A percentile compares a stretch with the other conserved stretches of the same genome.
phyloP scores from a whole-genome alignment of 163 green algal genomes.

The Coccomyxa subellipsoidea region DNA sequence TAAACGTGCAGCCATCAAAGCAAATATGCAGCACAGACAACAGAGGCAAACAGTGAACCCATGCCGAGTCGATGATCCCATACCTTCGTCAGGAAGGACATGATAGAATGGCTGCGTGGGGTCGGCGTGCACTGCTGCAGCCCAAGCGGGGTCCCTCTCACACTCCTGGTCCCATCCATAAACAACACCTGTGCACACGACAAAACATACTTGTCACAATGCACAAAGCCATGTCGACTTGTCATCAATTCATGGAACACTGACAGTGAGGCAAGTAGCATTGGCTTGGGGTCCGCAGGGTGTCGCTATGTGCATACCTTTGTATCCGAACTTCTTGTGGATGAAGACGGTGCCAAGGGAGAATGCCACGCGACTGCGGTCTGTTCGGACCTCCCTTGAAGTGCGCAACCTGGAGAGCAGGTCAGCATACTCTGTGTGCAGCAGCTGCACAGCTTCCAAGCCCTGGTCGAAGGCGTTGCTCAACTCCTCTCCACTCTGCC shows the following conservation, averaged over 20 bases:
- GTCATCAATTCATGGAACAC: too few species aligned
- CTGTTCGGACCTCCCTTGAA: neutral
- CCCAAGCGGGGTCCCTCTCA: constrained; percentile 10
- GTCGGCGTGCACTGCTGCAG: neutral
- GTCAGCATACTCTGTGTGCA: neutral
- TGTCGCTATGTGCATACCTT: neutral
- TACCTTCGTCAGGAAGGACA: constrained; percentile 21
- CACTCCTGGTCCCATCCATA: constrained; percentile 26
- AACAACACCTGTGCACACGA: constrained; percentile 3
- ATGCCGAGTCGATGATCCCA: too few species aligned
- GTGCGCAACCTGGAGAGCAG: neutral
- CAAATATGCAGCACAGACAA: too few species aligned
- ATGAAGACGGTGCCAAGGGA: neutral
- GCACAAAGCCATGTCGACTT: too few species aligned
- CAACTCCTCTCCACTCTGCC: neutral
- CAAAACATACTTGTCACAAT: too few species aligned
- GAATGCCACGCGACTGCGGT: constrained; percentile 3
- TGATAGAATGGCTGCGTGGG: constrained; percentile 25
- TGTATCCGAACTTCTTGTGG: constrained; percentile 8
- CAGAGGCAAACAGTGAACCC: too few species aligned
- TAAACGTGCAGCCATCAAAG: too few species aligned
- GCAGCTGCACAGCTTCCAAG: constrained; percentile 1
- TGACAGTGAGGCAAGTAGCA: too few species aligned
- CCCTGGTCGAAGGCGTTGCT: neutral
- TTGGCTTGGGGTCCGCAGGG: too few species aligned